These are phyloP conservation scores for Bruguiera parviflora DNA, from an alignment of 345 rosid genomes.

Conservation along the genomic window DNA sequence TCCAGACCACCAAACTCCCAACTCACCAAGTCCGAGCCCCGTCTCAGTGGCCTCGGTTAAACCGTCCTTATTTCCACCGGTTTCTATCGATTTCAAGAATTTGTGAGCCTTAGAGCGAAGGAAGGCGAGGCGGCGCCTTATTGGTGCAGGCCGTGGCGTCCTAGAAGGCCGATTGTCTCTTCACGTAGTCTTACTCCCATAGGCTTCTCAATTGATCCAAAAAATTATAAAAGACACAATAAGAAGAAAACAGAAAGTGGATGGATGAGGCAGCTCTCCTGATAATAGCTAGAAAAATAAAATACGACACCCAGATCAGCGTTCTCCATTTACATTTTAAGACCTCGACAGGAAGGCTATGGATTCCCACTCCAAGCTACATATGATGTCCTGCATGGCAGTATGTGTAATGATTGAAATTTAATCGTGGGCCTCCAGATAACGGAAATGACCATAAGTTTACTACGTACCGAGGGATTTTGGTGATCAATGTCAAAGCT, in stretches of 20 bases:
- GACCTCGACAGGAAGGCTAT: conserved; percentile 63
- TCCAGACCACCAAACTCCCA: conserved; percentile 34
- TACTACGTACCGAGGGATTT: conserved; percentile 56
- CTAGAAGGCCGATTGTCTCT: no score
- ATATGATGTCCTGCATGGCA: conserved; percentile 66
- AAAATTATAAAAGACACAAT: not conserved
- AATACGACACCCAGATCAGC: not conserved
- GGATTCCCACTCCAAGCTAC: conserved; percentile 93
- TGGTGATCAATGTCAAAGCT: conserved; percentile 83
- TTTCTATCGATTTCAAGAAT: conserved; percentile 55
- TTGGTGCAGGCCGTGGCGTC: no score
- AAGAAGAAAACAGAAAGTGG: not conserved
- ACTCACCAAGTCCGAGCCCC: conserved; percentile 25
- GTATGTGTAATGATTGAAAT: conserved; percentile 6
- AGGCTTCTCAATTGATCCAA: no score
- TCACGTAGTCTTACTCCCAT: no score
- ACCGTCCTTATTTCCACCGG: conserved; percentile 11
- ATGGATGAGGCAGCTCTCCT: not conserved
- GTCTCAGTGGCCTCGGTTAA: conserved; percentile 8
- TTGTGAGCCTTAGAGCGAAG: conserved; percentile 49
- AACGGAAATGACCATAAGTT: conserved; percentile 1
- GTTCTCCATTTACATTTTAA: conserved; percentile 19
- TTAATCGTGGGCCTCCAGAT: not conserved
- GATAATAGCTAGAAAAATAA: not conserved
- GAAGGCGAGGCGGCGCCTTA: no score